phyloP scores from a whole-genome alignment of 352 stramenopile species.

The Pythium graminicola region DNA sequence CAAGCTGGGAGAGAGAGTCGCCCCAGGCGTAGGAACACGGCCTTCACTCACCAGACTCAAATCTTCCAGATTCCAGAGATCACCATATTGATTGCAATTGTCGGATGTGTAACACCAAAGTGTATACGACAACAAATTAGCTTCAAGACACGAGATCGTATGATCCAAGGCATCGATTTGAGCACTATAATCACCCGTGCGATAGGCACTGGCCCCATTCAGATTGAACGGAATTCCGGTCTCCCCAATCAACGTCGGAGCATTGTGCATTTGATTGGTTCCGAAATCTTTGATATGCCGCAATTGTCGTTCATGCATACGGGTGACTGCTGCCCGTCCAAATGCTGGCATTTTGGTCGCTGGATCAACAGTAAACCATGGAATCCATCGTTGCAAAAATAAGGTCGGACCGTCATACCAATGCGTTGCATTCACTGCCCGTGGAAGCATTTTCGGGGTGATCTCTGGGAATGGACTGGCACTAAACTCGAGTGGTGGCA shows the following conservation, averaged over 20 bases:
- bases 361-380: slow-evolving; percentile 74
- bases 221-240: slow-evolving; percentile 71
- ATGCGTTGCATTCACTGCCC: slow-evolving; percentile 81
- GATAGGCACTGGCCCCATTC: slow-evolving; percentile 40
- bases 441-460: slow-evolving; percentile 39
- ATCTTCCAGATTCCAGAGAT: slow-evolving; percentile 85
- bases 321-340: slow-evolving; percentile 45
- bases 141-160: slow-evolving; percentile 66
- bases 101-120: slow-evolving; percentile 87
- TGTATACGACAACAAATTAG: slow-evolving; percentile 76
- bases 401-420: slow-evolving; percentile 90
- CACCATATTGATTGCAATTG: slow-evolving; percentile 71
- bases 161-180: slow-evolving; percentile 65
- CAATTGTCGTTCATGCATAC: slow-evolving; percentile 54
- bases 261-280: slow-evolving; percentile 47
- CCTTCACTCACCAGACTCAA: slow-evolving; percentile 69
- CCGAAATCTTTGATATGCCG: slow-evolving; percentile 48
- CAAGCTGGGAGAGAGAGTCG: background rate
- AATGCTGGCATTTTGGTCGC: slow-evolving; percentile 59
- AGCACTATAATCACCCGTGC: slow-evolving; percentile 39
- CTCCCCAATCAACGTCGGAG: slow-evolving; percentile 62
- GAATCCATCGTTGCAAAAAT: slow-evolving; percentile 60
- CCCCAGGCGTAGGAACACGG: too few relatives aligned
- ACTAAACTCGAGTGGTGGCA: slow-evolving; percentile 72
- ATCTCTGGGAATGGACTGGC: slow-evolving; percentile 64